A percentile compares a stretch with the other conserved stretches of the same genome.
Evolutionary conservation across 169 alveolate species (phyloP).

Genomic region (Eimeria acervulina): DNA sequence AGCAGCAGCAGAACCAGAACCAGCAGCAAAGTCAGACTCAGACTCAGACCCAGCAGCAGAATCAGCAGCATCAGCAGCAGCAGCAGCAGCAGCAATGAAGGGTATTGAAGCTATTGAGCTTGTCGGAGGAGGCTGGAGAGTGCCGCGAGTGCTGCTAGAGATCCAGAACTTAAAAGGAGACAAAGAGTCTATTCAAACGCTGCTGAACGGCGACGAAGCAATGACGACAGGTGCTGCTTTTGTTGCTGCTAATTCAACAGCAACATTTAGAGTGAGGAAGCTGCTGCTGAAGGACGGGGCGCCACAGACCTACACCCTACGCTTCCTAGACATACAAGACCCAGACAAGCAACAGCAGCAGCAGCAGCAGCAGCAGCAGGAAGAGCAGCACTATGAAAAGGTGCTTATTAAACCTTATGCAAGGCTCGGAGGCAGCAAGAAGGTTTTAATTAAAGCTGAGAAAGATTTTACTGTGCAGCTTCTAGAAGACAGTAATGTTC

Average conservation of each 20-base stretch:
- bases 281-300: conserved; percentile 64
- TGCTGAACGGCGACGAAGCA: conserved; percentile 85
- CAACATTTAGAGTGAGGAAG: conserved; percentile 74
- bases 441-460: not conserved
- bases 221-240: conserved; percentile 85
- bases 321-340: conserved; percentile 16
- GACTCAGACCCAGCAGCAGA: conserved; percentile 34
- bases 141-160: conserved; percentile 76
- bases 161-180: not conserved
- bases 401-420: not conserved
- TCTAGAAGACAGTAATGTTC: conserved; percentile 38
- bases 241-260: conserved; percentile 80
- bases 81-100: conserved; percentile 10
- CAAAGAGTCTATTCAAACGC: conserved; percentile 47
- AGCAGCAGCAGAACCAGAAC: not conserved
- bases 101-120: conserved; percentile 80
- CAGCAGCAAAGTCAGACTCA: not conserved
- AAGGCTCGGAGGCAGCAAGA: conserved; percentile 25
- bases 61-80: not conserved
- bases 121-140: conserved; percentile 85
- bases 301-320: conserved; percentile 53
- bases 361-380: conserved; percentile 4
- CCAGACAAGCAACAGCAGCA: conserved; percentile 26
- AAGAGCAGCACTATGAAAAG: not conserved
- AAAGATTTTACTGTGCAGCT: conserved; percentile 43